Conservation (phyloP, 305 asterid species). For the Striga hermonthica region DNA sequence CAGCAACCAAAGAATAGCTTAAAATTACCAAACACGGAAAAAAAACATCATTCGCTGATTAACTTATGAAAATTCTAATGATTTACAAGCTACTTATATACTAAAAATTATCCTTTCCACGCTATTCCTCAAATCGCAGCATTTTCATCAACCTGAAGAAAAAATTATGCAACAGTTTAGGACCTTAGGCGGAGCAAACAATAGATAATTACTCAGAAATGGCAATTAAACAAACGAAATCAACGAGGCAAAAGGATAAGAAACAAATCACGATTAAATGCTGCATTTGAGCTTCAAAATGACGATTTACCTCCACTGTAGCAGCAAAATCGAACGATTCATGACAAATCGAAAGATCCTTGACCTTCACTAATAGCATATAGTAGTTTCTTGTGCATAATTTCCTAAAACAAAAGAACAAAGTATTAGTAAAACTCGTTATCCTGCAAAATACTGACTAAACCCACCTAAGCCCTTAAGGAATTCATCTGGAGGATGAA, state of each 20-base stretch:
- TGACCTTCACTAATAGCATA: conserved; percentile 86
- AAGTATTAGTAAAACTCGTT: neutral
- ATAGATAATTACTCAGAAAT: neutral
- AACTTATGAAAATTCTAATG: neutral
- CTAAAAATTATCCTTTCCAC: neutral
- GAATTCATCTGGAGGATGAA: neutral
- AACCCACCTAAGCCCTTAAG: neutral
- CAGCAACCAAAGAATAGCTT: no score
- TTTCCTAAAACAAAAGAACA: conserved; percentile 11
- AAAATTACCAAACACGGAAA: no score
- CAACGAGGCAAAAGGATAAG: neutral
- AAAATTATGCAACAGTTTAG: neutral
- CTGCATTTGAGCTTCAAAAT: neutral
- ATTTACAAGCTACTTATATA: conserved; percentile 4
- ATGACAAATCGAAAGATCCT: conserved; percentile 86
- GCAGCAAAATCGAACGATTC: conserved; percentile 27
- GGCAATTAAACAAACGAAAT: neutral
- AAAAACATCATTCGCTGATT: no score
- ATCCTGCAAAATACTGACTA: neutral
- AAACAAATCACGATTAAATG: neutral
- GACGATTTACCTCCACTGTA: neutral
- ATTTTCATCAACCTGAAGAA: conserved; percentile 4
- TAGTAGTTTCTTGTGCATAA: conserved; percentile 72
- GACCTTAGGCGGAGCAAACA: neutral
- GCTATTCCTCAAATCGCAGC: neutral